Evolutionary conservation across 306 rosid species (phyloP).

Genomic region (Cicer yamashitae): DNA sequence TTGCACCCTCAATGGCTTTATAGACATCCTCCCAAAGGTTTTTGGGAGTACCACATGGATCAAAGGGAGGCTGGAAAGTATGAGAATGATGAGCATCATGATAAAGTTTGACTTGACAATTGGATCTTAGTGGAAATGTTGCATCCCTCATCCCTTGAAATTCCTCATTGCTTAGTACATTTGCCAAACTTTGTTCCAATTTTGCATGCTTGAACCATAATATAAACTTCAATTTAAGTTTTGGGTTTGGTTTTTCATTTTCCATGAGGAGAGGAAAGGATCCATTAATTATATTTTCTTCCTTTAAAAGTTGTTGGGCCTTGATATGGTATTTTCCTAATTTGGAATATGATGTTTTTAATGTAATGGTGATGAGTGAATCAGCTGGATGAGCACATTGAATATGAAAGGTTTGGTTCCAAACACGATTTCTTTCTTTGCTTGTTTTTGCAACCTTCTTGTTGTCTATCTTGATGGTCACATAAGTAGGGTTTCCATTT

Average conservation of each 20-base stretch:
- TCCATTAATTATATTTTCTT: conserved; percentile 69
- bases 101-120: conserved; percentile 77
- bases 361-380: conserved; percentile 62
- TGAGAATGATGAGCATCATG: conserved; percentile 92
- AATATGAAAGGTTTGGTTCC: conserved; percentile 90
- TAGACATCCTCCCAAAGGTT: conserved; percentile 91
- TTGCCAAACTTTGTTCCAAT: conserved; percentile 69
- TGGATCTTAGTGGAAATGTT: conserved; percentile 75
- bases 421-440: conserved; percentile 59
- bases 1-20: conserved; percentile 85
- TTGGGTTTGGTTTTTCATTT: conserved; percentile 68
- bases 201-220: conserved; percentile 85
- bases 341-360: conserved; percentile 63
- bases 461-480: conserved; percentile 71
- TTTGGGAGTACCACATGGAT: conserved; percentile 60
- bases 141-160: conserved; percentile 71
- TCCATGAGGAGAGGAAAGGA: conserved; percentile 70
- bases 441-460: conserved; percentile 71
- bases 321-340: conserved; percentile 74
- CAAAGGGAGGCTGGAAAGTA: conserved; percentile 68
- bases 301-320: conserved; percentile 57
- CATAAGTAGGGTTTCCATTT: conserved; percentile 67
- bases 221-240: conserved; percentile 72
- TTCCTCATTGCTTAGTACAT: conserved; percentile 55
- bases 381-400: conserved; percentile 80